These are phyloP conservation scores for Trichophyton verrucosum DNA, from an alignment of 2,329 filamentous ascomycete species.

Conservation along the genomic window DNA sequence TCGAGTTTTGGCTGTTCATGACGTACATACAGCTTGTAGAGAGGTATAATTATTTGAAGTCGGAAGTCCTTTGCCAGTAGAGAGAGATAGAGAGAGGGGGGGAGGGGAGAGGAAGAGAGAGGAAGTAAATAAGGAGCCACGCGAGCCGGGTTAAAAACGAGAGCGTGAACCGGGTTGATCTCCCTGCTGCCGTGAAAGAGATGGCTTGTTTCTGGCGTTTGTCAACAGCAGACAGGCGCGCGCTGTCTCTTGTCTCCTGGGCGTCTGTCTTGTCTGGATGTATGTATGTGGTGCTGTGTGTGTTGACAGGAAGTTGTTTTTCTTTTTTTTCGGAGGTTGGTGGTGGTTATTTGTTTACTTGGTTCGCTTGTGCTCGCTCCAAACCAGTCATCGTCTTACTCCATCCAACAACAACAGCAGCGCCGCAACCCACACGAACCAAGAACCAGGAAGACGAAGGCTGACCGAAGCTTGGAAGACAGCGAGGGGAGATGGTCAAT, in stretches of 20 bases:
- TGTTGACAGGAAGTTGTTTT: conserved; percentile 1
- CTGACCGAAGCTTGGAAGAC: neutral
- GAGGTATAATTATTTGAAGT: neutral
- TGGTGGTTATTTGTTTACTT: conserved; percentile 1
- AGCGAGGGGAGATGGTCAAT: neutral
- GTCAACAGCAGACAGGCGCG: neutral
- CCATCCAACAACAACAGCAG: neutral
- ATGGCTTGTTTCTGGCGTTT: neutral
- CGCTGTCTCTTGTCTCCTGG: neutral
- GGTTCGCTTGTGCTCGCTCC: conserved; percentile 1
- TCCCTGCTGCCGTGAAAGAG: neutral
- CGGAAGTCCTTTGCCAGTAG: neutral
- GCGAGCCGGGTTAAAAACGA: neutral
- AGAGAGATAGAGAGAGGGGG: neutral
- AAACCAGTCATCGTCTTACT: neutral
- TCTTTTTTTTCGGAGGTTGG: neutral
- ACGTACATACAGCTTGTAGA: neutral
- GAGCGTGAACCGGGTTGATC: neutral
- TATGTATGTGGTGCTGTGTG: neutral
- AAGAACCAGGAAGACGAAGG: neutral
- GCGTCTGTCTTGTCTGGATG: too few relatives aligned
- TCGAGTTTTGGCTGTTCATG: conserved; percentile 4
- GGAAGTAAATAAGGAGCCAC: neutral
- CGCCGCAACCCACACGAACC: neutral
- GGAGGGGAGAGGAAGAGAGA: neutral